Percentiles rank a stretch among this genome's conserved stretches.
Conservation (phyloP, 2,329 filamentous ascomycete species). For the Aaosphaeria pasadenensis region DNA sequence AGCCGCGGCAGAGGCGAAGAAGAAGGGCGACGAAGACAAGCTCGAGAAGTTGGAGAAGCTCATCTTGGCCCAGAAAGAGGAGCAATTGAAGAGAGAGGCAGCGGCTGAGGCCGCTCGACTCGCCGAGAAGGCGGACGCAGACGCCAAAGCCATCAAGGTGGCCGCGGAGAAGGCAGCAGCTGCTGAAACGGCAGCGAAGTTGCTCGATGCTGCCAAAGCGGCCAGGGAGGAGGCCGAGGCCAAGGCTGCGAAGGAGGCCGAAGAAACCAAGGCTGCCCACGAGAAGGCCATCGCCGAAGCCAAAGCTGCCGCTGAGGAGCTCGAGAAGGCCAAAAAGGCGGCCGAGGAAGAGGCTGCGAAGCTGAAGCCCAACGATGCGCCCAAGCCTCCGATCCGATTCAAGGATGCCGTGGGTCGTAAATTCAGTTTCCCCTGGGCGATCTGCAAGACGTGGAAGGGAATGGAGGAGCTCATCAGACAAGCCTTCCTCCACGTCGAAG, state of each 20-base stretch:
- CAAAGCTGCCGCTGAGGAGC: slow-evolving; percentile 41
- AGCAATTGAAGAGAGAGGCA: slow-evolving; percentile 28
- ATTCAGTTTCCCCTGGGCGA: slow-evolving; percentile 85
- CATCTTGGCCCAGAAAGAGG: slow-evolving; percentile 38
- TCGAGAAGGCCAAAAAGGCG: slow-evolving; percentile 48
- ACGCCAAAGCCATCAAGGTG: slow-evolving; percentile 47
- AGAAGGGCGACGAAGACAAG: slow-evolving; percentile 34
- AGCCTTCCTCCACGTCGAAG: slow-evolving; percentile 44
- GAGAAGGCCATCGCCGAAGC: slow-evolving; percentile 48
- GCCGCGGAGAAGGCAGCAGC: slow-evolving; percentile 39
- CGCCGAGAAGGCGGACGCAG: slow-evolving; percentile 45
- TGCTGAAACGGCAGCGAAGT: slow-evolving; percentile 14
- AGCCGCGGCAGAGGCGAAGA: slow-evolving; percentile 27
- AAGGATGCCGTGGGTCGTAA: slow-evolving; percentile 90
- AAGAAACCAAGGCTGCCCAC: slow-evolving; percentile 45
- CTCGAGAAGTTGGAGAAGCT: slow-evolving; percentile 30
- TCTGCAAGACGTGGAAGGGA: slow-evolving; percentile 76
- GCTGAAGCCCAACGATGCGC: slow-evolving; percentile 45
- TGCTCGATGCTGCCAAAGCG: slow-evolving; percentile 24
- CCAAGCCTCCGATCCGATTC: slow-evolving; percentile 78
- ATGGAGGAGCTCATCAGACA: slow-evolving; percentile 47
- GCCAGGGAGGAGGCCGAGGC: slow-evolving; percentile 26
- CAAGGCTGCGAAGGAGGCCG: slow-evolving; percentile 27
- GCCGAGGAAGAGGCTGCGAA: slow-evolving; percentile 42
- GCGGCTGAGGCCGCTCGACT: slow-evolving; percentile 17